These are phyloP conservation scores for Nakataea oryzae DNA, from an alignment of 2,329 filamentous ascomycete species.

Conservation along the genomic window DNA sequence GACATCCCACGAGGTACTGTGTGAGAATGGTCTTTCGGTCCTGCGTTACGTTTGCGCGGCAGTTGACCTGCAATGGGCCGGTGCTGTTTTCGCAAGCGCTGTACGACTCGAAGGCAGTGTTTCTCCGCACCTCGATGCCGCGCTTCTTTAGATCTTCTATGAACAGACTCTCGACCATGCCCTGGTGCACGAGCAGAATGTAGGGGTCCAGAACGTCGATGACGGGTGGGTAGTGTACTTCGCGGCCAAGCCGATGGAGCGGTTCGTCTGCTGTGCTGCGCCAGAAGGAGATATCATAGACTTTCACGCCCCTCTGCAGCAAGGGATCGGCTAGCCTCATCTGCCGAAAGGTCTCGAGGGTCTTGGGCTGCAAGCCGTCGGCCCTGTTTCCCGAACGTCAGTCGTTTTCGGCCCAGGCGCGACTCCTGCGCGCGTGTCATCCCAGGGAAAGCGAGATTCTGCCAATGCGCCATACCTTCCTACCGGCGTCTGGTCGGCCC, in stretches of 20 bases:
- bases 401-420: conserved; percentile 19
- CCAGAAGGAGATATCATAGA: conserved; percentile 71
- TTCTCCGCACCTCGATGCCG: conserved; percentile 52
- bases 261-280: conserved; percentile 48
- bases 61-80: conserved; percentile 38
- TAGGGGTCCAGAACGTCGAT: conserved; percentile 48
- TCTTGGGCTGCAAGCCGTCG: conserved; percentile 68
- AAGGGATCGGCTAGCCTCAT: conserved; percentile 62
- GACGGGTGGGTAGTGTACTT: conserved; percentile 56
- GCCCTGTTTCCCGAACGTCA: conserved; percentile 29
- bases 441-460: conserved; percentile 2
- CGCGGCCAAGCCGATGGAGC: conserved; percentile 18
- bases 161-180: conserved; percentile 64
- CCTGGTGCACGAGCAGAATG: conserved; percentile 56
- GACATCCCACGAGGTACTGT: conserved; percentile 59
- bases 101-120: conserved; percentile 52
- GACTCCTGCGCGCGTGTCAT: conserved; percentile 8
- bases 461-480: conserved; percentile 8
- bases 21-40: conserved; percentile 36
- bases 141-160: conserved; percentile 58
- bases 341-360: conserved; percentile 66
- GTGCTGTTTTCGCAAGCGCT: conserved; percentile 30
- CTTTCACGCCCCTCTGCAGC: conserved; percentile 54
- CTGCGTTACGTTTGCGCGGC: conserved; percentile 38
- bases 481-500: conserved; percentile 43